These are phyloP conservation scores for Cladosporium velox DNA, from an alignment of 2,329 filamentous ascomycete genomes.

Conservation along the genomic window DNA sequence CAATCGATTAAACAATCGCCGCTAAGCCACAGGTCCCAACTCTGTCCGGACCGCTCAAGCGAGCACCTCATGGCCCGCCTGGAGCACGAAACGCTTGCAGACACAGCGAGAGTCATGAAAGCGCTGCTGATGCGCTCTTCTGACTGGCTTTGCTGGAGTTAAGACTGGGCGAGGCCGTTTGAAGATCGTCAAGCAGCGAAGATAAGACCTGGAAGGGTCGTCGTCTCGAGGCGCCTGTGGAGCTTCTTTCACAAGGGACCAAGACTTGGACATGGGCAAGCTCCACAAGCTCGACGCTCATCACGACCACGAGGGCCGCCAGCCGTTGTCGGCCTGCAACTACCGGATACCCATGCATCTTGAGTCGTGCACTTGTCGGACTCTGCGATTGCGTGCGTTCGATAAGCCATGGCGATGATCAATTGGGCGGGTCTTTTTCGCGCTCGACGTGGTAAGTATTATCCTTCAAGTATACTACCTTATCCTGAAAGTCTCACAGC, in stretches of 20 bases:
- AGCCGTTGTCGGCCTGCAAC: neutral
- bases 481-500: neutral
- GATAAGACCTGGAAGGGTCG: conserved; percentile 5
- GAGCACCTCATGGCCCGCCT: conserved; percentile 19
- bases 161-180: neutral
- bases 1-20: too few species aligned
- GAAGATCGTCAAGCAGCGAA: conserved; percentile 5
- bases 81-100: conserved; percentile 10
- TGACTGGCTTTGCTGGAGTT: neutral
- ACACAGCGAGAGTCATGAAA: neutral
- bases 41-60: neutral
- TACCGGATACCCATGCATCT: neutral
- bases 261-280: neutral
- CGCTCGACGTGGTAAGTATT: neutral
- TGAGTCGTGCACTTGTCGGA: neutral
- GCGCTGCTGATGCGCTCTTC: neutral
- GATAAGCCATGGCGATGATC: conserved; percentile 10
- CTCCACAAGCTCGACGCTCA: neutral
- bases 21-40: neutral
- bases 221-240: neutral
- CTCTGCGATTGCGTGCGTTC: conserved; percentile 14
- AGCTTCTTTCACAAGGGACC: neutral
- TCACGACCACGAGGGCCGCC: neutral
- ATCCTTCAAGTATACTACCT: neutral
- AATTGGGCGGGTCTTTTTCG: neutral